Evolutionary conservation across 345 rosid species (phyloP).

Genomic region (Dovyalis caffra): DNA sequence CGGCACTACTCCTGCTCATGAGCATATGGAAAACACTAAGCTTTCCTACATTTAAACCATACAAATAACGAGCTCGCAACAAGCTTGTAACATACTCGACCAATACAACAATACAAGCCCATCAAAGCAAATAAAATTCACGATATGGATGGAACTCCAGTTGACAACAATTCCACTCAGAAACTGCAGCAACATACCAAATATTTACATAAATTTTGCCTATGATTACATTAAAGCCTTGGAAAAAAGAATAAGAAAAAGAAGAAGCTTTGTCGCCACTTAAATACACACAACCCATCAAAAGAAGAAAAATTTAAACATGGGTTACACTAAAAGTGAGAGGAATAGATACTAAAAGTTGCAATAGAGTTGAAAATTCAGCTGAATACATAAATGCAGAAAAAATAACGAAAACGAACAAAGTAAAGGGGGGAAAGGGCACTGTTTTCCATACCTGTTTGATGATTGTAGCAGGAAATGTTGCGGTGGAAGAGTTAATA

Average conservation of each 20-base stretch:
- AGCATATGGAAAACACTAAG: background rate
- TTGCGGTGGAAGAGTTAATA: constrained; percentile 34
- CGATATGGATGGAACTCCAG: background rate
- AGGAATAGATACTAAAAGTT: background rate
- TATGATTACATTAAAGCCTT: background rate
- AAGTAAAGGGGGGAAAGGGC: background rate
- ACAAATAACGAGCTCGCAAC: background rate
- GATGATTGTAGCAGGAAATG: constrained; percentile 50
- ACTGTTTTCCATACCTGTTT: constrained; percentile 43
- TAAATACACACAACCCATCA: background rate
- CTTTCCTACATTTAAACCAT: background rate
- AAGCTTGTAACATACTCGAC: background rate
- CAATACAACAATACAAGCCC: background rate
- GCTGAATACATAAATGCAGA: background rate
- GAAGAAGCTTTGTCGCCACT: background rate
- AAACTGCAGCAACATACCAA: background rate
- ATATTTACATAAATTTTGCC: background rate
- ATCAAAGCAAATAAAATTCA: background rate
- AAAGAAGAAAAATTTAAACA: background rate
- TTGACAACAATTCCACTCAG: background rate
- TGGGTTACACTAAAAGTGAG: background rate
- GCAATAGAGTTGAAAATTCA: background rate
- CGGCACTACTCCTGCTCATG: background rate
- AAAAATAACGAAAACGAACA: background rate
- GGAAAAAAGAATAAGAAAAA: too few species aligned